Evolutionary conservation across 1,284 basidiomycete genomes (phyloP), one percentile per base, ranked within the genome.

Genomic region (Cryptococcus hybrid): DNA sequence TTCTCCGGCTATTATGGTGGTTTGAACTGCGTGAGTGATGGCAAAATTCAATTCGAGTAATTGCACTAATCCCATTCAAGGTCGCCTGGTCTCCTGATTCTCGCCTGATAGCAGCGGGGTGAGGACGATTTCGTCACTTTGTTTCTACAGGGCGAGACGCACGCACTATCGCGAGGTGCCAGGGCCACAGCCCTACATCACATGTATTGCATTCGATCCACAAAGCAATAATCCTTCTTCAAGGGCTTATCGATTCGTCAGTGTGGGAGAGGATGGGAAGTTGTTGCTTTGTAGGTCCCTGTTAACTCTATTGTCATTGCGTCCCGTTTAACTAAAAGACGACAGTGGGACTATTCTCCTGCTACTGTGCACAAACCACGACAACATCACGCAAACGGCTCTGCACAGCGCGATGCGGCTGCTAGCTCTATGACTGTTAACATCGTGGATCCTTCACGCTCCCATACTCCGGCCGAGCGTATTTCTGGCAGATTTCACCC

Each of bases 61-160:
- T 7, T 30, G 2, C 15, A 39, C 51, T 53, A 9, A 47, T 18
- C 3, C 18, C 24, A 2, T 18, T 18, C 5, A 47, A 69, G 64
- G 85, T 95, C 1, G 86, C 89, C 0, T 98, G 94, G 93, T 94
- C 92, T 7, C 92, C 93, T 1, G 94, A 98, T 75, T 90, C 91
- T 18, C 86, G 92, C 44, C 94, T 96, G 69, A 87, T 98, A 38
- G 78, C 96, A 55, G 91, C 90, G 0, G 89, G 60, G 89, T 0
- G 86, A 98, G 81, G 95, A 99, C 72, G 95, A 99, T 70, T 82
- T 99, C 9, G 82, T 97, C 50, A 95, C 93, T 1, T 15, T 48
- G 11, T 89, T 96, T 94, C 91, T 90, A 91, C 72, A 0, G 90
- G 91, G 0, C 88, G 88, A 82, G 93, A 96, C 71, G 88, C 90